Percentiles rank a stretch among this genome's conserved stretches.
Evolutionary conservation across 139 green algal genomes (phyloP).

Genomic region (Choricystis sp.): DNA sequence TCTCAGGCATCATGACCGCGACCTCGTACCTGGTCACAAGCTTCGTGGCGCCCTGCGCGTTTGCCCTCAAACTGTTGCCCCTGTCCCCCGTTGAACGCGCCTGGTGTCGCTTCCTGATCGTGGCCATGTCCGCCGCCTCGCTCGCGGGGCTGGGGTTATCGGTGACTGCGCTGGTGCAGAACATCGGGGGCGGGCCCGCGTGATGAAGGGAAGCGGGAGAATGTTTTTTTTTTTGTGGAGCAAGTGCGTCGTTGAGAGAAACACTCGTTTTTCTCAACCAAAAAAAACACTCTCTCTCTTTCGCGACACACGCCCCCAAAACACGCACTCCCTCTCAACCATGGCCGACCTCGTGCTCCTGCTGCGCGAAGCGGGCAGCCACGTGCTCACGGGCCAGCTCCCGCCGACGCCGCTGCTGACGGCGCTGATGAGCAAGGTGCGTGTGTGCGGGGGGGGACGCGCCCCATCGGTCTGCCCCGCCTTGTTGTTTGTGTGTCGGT

Average conservation of each 20-base stretch:
- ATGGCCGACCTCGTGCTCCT: neutral
- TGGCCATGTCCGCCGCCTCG: neutral
- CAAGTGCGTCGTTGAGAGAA: no score
- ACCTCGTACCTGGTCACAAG: neutral
- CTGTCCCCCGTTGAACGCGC: neutral
- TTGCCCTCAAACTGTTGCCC: neutral
- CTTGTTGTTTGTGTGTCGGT: no score
- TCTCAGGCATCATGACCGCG: neutral
- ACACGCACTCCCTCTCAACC: no score
- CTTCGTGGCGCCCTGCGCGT: neutral
- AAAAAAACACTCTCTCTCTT: no score
- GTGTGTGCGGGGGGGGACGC: no score
- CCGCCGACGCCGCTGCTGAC: neutral
- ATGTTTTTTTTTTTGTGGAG: no score
- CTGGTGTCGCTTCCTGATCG: neutral
- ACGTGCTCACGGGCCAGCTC: neutral
- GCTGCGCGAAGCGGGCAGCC: neutral
- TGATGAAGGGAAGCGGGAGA: neutral
- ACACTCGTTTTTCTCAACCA: no score
- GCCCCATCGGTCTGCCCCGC: no score
- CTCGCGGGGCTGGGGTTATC: neutral
- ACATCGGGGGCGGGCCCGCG: no score
- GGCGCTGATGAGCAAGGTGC: neutral
- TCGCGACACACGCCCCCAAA: no score
- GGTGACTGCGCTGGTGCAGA: neutral